Evolutionary conservation across 2,329 filamentous ascomycete species (phyloP), one percentile per base, ranked within the genome.

Genomic region (Claviceps quebecensis): DNA sequence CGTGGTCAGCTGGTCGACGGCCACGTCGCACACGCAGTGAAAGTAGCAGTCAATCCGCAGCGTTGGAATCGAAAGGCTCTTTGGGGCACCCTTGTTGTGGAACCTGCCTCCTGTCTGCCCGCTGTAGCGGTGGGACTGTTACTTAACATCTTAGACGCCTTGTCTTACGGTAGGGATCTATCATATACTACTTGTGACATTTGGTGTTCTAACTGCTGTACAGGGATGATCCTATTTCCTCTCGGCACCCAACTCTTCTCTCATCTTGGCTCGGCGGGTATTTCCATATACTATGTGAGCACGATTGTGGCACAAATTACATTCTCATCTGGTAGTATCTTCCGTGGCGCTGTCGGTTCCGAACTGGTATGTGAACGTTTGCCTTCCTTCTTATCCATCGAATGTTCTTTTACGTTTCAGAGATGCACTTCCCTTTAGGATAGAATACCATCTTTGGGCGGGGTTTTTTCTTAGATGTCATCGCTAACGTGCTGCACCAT

Each of bases 251-350:
- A 87, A 7, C 77, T 95, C 19, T 98, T 98, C 65, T 80, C 84
- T 29, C 78, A 84, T 55, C 79, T 97, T 6, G 93, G 91, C 1
- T 84, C 91, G 0, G 91, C 95, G 52, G 93, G 93, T 23, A 95
- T 98, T 52, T 95, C 93, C 0, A 96, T 98, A 68, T 98, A 97
- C 70, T 98, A 97, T 65, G 87, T 98, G 58, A 96, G 90, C 74
- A 96, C 90, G 52, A 95, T 98, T 56, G 78, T 97, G 41, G 86
- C 93, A 0, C 93, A 98, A 64, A 67, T 98, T 49, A 86, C 88
- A 16, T 97, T 91, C 64, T 96, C 91, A 0, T 76, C 77, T 19
- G 86, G 88, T 0, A 96, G 90, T 61, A 82, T 87, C 37, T 98
- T 98, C 70, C 84, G 79, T 57, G 91, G 93, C 16, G 89, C 87